Evolutionary conservation across 208 protist species (phyloP), one percentile per base, ranked within the genome.

Genomic region (Strigomonas oncopelti): DNA sequence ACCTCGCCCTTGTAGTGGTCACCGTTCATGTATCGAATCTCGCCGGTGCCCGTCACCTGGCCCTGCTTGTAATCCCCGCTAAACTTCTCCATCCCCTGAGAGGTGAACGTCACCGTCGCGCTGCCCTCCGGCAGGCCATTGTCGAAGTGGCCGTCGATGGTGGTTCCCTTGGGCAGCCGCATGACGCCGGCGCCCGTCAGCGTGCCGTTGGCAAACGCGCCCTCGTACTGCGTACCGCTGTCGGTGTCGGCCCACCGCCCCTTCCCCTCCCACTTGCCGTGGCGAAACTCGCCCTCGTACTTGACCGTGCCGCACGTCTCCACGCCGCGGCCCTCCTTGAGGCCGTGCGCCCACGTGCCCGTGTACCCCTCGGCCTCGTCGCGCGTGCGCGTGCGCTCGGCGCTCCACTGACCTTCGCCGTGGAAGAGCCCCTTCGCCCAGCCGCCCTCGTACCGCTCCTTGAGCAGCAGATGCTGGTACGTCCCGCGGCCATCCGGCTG

Each of bases 1-100:
- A 94, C 74, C 27, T 80, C 75, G 14, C 89, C 89, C 20, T 67
- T 60, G 61, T 91, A 94, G 16, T 69, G 63, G 71, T 92, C 89
- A 0, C 89, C 89, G 57, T 90, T 91, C 0, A 78, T 60, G 67
- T 89, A 94, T 11, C 52, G 52, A 32, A 94, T 79, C 5, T 59
- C 68, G 4, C 89, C 89, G 0, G 56, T 18, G 20, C 72, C 72
- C 13, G 51, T 53, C 14, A 81, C 67, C 8, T 34, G 28, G 53
- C 74, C 77, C 36, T 84, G 69, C 28, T 84, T 75, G 63, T 80
- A 91, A 22, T 65, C 62, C 9, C 85, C 89, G 16, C 52, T 66
- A 60, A 90, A 94, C 0, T 64, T 22, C 42, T 34, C 51, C 79
- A 42, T 31, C 53, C 74, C 29, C 32, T 61, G 31, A 27, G 36